Evolutionary conservation across 495 filamentous ascomycete species (phyloP), one percentile per base, ranked within the genome.

Genomic region (Cercophora sp.): DNA sequence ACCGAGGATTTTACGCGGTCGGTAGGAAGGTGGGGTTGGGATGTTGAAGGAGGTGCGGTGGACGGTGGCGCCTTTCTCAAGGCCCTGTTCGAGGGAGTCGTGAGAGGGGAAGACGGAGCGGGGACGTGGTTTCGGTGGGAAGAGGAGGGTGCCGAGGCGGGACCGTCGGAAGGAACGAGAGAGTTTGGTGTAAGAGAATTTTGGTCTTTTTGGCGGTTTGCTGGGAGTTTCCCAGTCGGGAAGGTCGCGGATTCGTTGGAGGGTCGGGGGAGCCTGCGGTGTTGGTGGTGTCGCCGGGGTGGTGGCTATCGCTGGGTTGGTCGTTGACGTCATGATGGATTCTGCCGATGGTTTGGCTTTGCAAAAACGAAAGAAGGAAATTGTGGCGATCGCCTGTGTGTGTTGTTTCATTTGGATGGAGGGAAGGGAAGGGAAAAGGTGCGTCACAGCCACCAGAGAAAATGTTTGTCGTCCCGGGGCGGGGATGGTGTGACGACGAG

Each of bases 191-290:
- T 41, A 50, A 24, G 34, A 47, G 25, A 39, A 53, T 18, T 24
- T 44, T 20, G 41, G 29, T 39, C 63, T 65, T 51, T 69, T 72
- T 5, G 71, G 68, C 3, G 68, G 62, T 16, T 63, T 51, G 19
- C 61, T 58, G 16, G 67, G 65, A 2, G 61, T 66, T 48, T 74
- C 70, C 71, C 70, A 74, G 2, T 67, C 68, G 16, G 67, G 68
- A 26, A 68, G 55, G 51, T 71, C 40, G 18, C 50, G 57, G 36
- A 59, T 48, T 13, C 57, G 52, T 24, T 48, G 16, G 40, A 50
- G 39, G 19, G 39, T 15, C 29, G 34, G 15, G n/a, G 36, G 22
- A 9, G 32, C 15, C 18, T 15, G 6, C 13, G 16, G 25, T 32
- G 3, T 34, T 27, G 19, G 35, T 18, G 8, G 35, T 5, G 8